A percentile compares a stretch with the other conserved stretches of the same genome.
Conservation (phyloP, 257 asterid genomes). For the Osmanthus fragrans region DNA sequence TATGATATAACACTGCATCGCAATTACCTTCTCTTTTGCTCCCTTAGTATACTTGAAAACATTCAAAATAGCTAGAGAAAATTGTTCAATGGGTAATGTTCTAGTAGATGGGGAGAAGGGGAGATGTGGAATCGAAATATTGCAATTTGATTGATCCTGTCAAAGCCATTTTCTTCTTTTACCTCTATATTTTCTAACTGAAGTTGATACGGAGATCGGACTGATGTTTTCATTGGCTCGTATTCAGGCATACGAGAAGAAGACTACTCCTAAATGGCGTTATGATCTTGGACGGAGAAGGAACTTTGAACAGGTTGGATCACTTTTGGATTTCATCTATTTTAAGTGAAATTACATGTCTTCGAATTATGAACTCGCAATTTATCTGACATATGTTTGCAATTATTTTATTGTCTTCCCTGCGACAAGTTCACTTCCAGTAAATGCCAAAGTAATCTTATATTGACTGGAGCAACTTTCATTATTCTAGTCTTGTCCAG, state of each 20-base stretch:
- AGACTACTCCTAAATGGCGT: constrained; percentile 84
- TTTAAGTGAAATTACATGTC: background rate
- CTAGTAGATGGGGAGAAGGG: background rate
- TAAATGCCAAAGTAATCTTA: background rate
- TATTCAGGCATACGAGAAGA: constrained; percentile 92
- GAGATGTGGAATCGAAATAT: background rate
- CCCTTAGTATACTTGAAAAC: constrained; percentile 7
- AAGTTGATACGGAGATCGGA: background rate
- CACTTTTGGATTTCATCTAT: constrained; percentile 17
- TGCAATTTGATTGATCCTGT: constrained; percentile 2
- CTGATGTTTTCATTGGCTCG: constrained; percentile 25
- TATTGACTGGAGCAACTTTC: background rate
- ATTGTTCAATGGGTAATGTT: background rate
- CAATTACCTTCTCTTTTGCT: background rate
- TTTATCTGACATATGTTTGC: background rate
- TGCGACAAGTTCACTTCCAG: background rate
- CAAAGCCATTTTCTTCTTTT: background rate
- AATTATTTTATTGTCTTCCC: background rate
- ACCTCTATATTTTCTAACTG: constrained; percentile 7
- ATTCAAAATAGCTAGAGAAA: background rate
- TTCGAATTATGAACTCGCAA: background rate
- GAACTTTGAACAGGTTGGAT: constrained; percentile 81
- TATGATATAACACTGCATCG: background rate
- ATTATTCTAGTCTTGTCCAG: background rate
- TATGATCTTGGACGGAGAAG: constrained; percentile 93